Evolutionary conservation across 2,329 filamentous ascomycete genomes (phyloP).

Genomic region (Intubia oerlemansii): DNA sequence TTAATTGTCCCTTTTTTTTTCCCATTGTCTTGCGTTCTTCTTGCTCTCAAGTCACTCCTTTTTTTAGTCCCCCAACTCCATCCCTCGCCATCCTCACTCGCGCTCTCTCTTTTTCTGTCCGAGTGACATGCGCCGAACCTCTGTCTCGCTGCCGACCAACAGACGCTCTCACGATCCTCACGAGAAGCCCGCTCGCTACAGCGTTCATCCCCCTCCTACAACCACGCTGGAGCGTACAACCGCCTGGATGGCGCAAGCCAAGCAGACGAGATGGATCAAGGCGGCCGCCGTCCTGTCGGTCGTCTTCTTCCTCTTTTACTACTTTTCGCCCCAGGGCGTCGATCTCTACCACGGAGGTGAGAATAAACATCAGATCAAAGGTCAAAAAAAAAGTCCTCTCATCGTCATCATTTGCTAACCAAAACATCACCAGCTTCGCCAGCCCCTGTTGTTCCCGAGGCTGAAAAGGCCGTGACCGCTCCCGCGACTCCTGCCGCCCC

Average conservation of each 20-base stretch:
- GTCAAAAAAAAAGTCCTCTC: not conserved
- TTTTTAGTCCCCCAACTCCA: too few relatives aligned
- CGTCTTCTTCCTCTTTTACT: conserved; percentile 40
- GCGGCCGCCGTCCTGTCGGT: conserved; percentile 39
- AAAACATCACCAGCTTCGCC: not conserved
- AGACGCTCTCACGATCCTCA: conserved; percentile 36
- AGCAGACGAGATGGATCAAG: conserved; percentile 44
- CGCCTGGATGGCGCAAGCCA: conserved; percentile 39
- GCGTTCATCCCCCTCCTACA: conserved; percentile 21
- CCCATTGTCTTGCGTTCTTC: too few relatives aligned
- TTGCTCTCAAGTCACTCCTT: too few relatives aligned
- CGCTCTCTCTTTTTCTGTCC: too few relatives aligned
- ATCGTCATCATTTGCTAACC: not conserved
- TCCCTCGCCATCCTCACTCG: too few relatives aligned
- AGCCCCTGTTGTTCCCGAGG: too few relatives aligned
- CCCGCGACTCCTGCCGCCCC: too few relatives aligned
- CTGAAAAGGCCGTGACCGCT: too few relatives aligned
- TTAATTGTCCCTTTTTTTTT: too few relatives aligned
- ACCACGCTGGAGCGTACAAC: conserved; percentile 30
- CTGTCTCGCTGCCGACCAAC: conserved; percentile 40
- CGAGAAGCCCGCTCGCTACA: conserved; percentile 44
- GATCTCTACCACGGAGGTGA: conserved; percentile 30
- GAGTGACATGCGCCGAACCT: conserved; percentile 51
- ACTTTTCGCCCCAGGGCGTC: conserved; percentile 36
- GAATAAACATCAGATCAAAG: too few relatives aligned